phyloP scores from a whole-genome alignment of 768 basidiomycete species.

The Gautieria morchelliformis region DNA sequence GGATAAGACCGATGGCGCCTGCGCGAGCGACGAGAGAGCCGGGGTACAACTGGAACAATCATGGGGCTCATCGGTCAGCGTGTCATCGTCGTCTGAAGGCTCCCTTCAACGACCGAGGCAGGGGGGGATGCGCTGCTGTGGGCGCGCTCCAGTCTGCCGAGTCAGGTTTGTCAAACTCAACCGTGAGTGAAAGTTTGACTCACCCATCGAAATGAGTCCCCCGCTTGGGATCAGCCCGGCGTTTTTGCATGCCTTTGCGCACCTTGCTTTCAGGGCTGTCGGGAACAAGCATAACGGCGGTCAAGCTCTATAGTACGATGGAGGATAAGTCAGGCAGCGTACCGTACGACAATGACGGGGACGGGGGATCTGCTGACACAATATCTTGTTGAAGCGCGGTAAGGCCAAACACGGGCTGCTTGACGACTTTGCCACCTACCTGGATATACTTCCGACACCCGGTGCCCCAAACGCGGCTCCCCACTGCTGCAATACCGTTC shows the following conservation, averaged over 20 bases:
- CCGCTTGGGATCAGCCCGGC: conserved; percentile 81
- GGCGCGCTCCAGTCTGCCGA: not conserved
- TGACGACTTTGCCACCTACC: conserved; percentile 22
- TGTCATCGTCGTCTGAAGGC: not conserved
- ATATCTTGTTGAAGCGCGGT: conserved; percentile 36
- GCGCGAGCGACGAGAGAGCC: too few relatives aligned
- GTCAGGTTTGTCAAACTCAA: too few relatives aligned
- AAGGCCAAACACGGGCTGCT: not conserved
- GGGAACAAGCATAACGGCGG: not conserved
- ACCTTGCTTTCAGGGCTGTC: conserved; percentile 69
- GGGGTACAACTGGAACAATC: not conserved
- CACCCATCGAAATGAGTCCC: conserved; percentile 73
- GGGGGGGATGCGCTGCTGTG: not conserved
- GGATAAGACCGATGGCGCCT: not conserved
- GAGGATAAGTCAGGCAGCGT: not conserved
- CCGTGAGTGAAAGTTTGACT: conserved; percentile 12
- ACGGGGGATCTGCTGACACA: conserved; percentile 90
- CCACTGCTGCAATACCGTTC: conserved; percentile 43
- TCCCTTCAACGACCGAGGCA: not conserved
- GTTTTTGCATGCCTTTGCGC: conserved; percentile 74
- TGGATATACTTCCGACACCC: conserved; percentile 55
- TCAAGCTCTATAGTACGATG: not conserved
- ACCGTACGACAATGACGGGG: conserved; percentile 87
- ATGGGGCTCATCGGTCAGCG: not conserved
- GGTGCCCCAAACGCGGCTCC: conserved; percentile 40